phyloP scores from a whole-genome alignment of 106 monocot genomes.

The Dendrobium nobile region DNA sequence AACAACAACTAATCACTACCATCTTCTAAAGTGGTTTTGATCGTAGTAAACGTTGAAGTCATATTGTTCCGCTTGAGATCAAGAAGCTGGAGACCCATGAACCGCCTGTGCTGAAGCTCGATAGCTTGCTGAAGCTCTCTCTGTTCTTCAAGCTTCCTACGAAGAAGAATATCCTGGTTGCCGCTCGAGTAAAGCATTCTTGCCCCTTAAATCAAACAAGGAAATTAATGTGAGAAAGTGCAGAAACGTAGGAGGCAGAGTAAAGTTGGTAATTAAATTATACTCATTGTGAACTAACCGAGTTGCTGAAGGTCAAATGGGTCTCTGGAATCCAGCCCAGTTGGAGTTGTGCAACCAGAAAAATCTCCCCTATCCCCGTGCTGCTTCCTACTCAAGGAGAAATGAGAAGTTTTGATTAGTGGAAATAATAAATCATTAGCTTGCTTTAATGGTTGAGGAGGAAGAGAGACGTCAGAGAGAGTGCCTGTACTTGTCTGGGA shows the following conservation, averaged over 20 bases:
- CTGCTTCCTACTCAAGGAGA: slow-evolving; percentile 35
- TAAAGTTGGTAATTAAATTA: too few relatives aligned
- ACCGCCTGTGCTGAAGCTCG: slow-evolving; percentile 57
- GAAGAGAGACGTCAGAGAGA: background rate
- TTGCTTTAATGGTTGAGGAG: background rate
- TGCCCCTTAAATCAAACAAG: slow-evolving; percentile 29
- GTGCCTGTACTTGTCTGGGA: slow-evolving; percentile 36
- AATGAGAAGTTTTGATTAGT: too few relatives aligned
- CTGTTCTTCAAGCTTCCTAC: slow-evolving; percentile 73
- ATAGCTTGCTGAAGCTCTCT: slow-evolving; percentile 82
- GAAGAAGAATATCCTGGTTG: slow-evolving; percentile 42
- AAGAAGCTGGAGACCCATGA: slow-evolving; percentile 73
- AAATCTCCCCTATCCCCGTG: slow-evolving; percentile 50
- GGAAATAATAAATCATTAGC: background rate
- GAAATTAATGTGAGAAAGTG: background rate
- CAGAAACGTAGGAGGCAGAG: background rate
- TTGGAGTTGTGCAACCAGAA: slow-evolving; percentile 60
- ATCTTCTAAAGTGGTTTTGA: background rate
- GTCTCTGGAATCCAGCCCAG: slow-evolving; percentile 59
- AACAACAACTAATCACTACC: slow-evolving; percentile 7
- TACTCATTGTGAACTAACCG: slow-evolving; percentile 19
- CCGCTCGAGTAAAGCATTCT: slow-evolving; percentile 44
- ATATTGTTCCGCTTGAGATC: slow-evolving; percentile 41
- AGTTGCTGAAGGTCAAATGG: slow-evolving; percentile 75
- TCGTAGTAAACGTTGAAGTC: slow-evolving; percentile 5